Evolutionary conservation across 208 protist species (phyloP), one percentile per base, ranked within the genome.

Genomic region (Acanthamoeba castellanii): DNA sequence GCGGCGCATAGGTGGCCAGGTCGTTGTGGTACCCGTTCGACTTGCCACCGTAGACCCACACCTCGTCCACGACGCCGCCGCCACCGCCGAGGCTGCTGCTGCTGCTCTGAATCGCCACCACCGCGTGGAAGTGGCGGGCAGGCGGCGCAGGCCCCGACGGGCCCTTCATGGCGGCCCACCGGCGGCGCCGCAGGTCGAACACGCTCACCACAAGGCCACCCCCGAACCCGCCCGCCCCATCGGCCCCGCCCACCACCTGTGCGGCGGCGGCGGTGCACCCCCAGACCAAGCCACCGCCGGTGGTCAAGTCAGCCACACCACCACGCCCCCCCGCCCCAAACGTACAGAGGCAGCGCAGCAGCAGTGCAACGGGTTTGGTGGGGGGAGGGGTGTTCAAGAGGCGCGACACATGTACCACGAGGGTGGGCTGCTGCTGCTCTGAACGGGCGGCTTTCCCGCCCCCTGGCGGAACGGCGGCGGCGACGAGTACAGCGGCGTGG

Each of bases 1-100:
- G 66, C 30, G 66, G 66, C 7, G 27, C 66, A 34, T 74, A 74
- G 20, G 27, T 11, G 13, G 66, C 66, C 27, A 74, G 11, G 27
- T 74, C 66, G 66, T 74, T 74, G 66, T 74, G 66, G 30, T 74
- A 74, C 13, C 66, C 66, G 66, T 74, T 74, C 13, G 66, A 74
- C 66, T 74, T 74, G 66, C 66, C n/a, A n/a, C n/a, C n/a, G n/a
- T n/a, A n/a, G n/a, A n/a, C n/a, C n/a, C n/a, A n/a, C n/a, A n/a
- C n/a, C n/a, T n/a, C n/a, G n/a, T n/a, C n/a, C n/a, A n/a, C n/a
- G n/a, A n/a, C n/a, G n/a, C n/a, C n/a, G n/a, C n/a, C n/a, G n/a
- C n/a, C n/a, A n/a, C n/a, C n/a, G n/a, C n/a, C n/a, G n/a, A n/a
- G n/a, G 52, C 52, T 57, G 52, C 52, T 57, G 11, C 52, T 57